Conservation (phyloP, 805 yeast species). For the Myxozyma vanderwaltii region DNA sequence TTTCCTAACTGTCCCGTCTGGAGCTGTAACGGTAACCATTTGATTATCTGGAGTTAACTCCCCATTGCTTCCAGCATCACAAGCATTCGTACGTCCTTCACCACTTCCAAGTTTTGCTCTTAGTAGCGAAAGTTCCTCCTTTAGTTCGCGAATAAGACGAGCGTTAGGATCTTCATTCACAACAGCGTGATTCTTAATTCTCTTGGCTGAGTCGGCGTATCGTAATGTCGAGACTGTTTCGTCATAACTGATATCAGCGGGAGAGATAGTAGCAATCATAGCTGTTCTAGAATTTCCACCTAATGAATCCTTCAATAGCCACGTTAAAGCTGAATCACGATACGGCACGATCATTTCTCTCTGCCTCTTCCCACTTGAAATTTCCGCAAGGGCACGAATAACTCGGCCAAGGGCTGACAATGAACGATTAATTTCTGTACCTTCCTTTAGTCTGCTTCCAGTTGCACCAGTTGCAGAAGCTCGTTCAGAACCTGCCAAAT, state of each 20-base stretch:
- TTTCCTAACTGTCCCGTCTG: conserved; percentile 29
- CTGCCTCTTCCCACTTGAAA: conserved; percentile 55
- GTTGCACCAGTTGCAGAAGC: conserved; percentile 62
- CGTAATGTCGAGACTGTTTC: conserved; percentile 75
- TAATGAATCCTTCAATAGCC: conserved; percentile 70
- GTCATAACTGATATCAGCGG: conserved; percentile 62
- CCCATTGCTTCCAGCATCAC: background rate
- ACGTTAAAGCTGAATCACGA: conserved; percentile 74
- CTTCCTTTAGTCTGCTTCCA: conserved; percentile 53
- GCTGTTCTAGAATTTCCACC: conserved; percentile 89
- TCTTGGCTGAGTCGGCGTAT: conserved; percentile 76
- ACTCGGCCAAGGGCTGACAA: conserved; percentile 78
- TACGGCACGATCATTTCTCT: conserved; percentile 50
- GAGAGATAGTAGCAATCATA: conserved; percentile 84
- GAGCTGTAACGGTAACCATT: conserved; percentile 14
- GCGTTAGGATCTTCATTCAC: conserved; percentile 48
- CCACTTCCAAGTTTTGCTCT: conserved; percentile 20
- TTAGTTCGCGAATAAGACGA: conserved; percentile 36
- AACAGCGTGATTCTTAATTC: conserved; percentile 63
- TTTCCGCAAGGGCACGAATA: conserved; percentile 52
- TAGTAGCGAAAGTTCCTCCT: conserved; percentile 35
- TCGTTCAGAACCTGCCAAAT: conserved; percentile 82
- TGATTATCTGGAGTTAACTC: background rate
- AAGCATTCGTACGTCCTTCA: background rate
- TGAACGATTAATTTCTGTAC: conserved; percentile 75